Evolutionary conservation across 768 basidiomycete genomes (phyloP).

Genomic region (Rhodocollybia butyracea): DNA sequence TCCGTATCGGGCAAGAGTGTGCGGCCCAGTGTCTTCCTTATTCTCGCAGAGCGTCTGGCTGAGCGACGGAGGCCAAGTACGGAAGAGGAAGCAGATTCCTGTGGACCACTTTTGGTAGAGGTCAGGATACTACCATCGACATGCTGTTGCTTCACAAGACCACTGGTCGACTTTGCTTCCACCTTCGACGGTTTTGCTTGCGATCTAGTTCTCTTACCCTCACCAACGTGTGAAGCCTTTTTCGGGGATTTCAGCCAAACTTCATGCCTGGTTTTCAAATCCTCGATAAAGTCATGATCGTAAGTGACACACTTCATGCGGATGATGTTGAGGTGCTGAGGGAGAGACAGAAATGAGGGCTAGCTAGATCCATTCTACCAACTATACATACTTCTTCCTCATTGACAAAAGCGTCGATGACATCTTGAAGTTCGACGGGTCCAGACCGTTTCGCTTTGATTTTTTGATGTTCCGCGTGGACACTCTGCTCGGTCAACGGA

Average conservation of each 20-base stretch:
- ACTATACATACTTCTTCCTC: background rate
- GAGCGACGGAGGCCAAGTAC: background rate
- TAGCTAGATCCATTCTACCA: background rate
- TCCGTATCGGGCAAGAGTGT: too few species aligned
- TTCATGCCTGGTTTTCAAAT: background rate
- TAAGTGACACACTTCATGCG: background rate
- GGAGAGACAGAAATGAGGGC: background rate
- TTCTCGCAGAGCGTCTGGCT: too few species aligned
- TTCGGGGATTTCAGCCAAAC: background rate
- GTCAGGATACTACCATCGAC: too few species aligned
- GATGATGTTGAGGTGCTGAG: background rate
- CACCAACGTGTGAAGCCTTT: too few species aligned
- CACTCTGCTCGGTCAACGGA: background rate
- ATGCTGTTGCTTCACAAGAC: background rate
- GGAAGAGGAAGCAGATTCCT: background rate
- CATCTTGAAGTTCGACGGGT: background rate
- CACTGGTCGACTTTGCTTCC: background rate
- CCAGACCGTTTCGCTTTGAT: background rate
- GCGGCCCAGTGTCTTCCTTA: too few species aligned
- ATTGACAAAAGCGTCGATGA: background rate
- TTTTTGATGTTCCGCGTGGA: background rate
- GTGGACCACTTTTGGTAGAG: background rate
- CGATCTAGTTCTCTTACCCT: too few species aligned
- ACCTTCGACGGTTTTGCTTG: background rate
- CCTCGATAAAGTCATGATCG: background rate